Base-by-base conservation (phyloP, 148 eudicot species). In the Arbutus unedo region DNA sequence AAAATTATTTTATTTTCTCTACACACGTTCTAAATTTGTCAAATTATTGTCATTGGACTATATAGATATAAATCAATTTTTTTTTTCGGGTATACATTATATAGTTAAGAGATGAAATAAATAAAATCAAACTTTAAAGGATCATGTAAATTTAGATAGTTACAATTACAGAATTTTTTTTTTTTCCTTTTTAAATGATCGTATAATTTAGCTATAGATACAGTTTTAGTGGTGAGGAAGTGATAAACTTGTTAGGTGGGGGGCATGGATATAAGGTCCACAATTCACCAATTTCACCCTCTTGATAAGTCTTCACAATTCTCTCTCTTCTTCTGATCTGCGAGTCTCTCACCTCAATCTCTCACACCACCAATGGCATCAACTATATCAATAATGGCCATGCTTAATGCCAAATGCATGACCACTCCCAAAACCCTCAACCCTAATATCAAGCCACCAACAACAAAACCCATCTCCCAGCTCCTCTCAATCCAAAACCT, bases 321-420 rank as follows among this genome's bases (percentile, higher is more conserved):
- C 21, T 25, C 0, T 7, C 23, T 59, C 23, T 59, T 19, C 31
- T 21, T 62, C 31, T 7, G 25, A 19, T 16, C 23, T 57, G 0
- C 19, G 19, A 14, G 6, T 48, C 50, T 48, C 50, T 2, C 50
- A 31, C 7, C 50, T 48, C 2, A 4, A 18, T 55, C 21, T 57
- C 62, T 57, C 21, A 31, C 68, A 62, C 9, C 68, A 0, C 31
- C 57, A 88, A 93, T 93, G 98, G 99, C 99, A 83, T 87, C 98
- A 31, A 89, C 97, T n/a, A 91, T 92, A 81, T 87, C 93, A 85
- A 85, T 93, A 74, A 91, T 91, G 92, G 94, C 98, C 41, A 89
- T 88, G 18, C 91, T 96, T 78, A 93, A 89, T 21, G 74, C 92
- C 85, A 93, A 91, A 74, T 86, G 89, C 91, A 71, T 89, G 41